Base-by-base conservation (phyloP, 257 asterid genomes). In the Gentiana dahurica region DNA sequence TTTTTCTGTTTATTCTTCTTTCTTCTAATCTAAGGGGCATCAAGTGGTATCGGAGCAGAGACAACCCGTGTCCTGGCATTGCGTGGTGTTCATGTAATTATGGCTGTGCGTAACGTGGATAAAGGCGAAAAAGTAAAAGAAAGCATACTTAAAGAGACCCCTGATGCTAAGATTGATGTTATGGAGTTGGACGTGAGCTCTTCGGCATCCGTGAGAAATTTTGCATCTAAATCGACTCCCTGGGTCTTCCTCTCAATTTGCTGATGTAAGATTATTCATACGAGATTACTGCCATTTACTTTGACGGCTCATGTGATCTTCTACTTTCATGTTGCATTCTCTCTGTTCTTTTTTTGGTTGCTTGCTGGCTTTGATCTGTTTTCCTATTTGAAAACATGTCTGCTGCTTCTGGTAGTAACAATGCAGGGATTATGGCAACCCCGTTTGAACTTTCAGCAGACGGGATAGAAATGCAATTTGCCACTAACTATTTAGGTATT, bases 381-480 rank as follows among this genome's bases (percentile, higher is more conserved):
- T 37, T 60, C 36, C 34, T 34, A 36, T 13, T 38, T 35, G 8
- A 13, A 37, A 9, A 35, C 10, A 10, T 54, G 39, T 41, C 45
- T 53, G 3, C 49, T 43, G 39, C 55, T 32, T 57, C 55, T 56
- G 12, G 56, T 34, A 85, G 94, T 64, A 85, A 85, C 72, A 85
- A 85, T 78, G 94, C 94, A 61, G 94, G 94, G 61, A 61, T 82
- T 33, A 79, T 85, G 91, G 84, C 82, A 62, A 77, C 85, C 33
- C 91, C 94, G 8, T 85, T 77, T 71, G 70, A 54, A 79, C 88
- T 82, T 66, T 81, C 94, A 1, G 60, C 75, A 64, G 84, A 85
- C 74, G 75, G 72, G 59, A 74, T 77, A 51, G 94, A 85, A 82
- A 68, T 73, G 69, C 90, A 85, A 59, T 81, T 85, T 66, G 94